Evolutionary conservation across 345 rosid species (phyloP).

Genomic region (Gossypium anomalum): DNA sequence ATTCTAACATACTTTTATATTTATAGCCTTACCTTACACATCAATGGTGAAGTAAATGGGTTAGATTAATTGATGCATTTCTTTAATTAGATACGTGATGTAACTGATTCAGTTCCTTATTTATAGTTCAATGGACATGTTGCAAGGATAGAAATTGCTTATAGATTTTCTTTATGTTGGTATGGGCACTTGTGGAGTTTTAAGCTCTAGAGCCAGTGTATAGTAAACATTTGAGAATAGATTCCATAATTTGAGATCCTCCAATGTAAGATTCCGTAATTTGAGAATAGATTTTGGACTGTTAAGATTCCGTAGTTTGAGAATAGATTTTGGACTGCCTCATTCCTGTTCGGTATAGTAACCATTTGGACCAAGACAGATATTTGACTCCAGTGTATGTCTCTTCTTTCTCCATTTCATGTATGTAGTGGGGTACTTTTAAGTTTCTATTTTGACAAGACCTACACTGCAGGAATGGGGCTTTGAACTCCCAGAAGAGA

Average conservation of each 20-base stretch:
- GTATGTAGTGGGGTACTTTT: neutral
- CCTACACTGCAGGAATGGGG: slow-evolving; percentile 46
- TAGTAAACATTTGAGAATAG: no score
- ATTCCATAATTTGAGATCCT: neutral
- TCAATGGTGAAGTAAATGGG: neutral
- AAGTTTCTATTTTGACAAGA: slow-evolving; percentile 8
- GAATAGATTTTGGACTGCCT: neutral
- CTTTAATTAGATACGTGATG: neutral
- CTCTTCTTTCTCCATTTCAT: neutral
- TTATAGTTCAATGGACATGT: neutral
- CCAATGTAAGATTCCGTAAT: neutral
- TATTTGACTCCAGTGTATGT: neutral
- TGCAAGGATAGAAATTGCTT: neutral
- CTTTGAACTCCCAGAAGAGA: slow-evolving; percentile 35
- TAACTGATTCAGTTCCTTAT: slow-evolving; percentile 4
- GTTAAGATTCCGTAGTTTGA: neutral
- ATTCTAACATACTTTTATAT: neutral
- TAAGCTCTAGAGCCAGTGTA: neutral
- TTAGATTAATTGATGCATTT: neutral
- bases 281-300: neutral
- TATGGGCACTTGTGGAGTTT: neutral
- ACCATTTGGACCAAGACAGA: slow-evolving; percentile 6
- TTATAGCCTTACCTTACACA: neutral
- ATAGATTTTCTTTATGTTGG: neutral
- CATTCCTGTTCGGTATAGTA: neutral